These are phyloP conservation scores for Dothidotthia symphoricarpi DNA, from an alignment of 2,329 filamentous ascomycete species.

Conservation along the genomic window DNA sequence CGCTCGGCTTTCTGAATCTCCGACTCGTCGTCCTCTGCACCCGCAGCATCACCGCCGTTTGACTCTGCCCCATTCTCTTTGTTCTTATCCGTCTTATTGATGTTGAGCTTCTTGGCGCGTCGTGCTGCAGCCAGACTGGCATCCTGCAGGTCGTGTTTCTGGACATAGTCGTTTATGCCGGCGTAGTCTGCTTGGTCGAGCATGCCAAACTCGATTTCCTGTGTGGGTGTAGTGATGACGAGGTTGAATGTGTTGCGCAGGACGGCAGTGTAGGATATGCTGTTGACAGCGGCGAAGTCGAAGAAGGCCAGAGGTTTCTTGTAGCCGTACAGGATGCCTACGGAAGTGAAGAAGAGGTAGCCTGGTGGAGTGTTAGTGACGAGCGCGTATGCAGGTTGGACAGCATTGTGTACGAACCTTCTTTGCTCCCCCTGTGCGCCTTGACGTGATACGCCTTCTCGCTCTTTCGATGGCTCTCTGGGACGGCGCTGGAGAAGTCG, in stretches of 20 bases:
- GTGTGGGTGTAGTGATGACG: conserved; percentile 53
- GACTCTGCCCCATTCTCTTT: conserved; percentile 24
- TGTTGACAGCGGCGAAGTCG: conserved; percentile 58
- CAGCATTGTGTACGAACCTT: conserved; percentile 48
- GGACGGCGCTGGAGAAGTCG: conserved; percentile 60
- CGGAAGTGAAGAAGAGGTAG: conserved; percentile 62
- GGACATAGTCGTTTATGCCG: conserved; percentile 62
- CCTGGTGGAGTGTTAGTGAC: conserved; percentile 44
- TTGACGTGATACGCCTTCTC: conserved; percentile 65
- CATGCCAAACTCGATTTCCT: conserved; percentile 65
- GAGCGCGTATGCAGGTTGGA: not conserved
- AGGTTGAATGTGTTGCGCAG: conserved; percentile 66
- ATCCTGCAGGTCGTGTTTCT: conserved; percentile 61
- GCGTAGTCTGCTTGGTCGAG: conserved; percentile 63
- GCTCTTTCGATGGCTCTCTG: conserved; percentile 60
- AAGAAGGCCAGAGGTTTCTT: conserved; percentile 65
- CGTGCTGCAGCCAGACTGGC: conserved; percentile 61
- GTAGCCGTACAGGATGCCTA: conserved; percentile 63
- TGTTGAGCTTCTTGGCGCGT: conserved; percentile 60
- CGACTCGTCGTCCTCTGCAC: conserved; percentile 36
- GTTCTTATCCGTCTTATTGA: conserved; percentile 40
- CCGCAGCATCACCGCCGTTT: conserved; percentile 7
- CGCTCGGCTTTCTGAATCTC: conserved; percentile 43
- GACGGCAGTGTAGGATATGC: conserved; percentile 63
- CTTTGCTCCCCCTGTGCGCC: conserved; percentile 63